Conservation (phyloP, 2,329 filamentous ascomycete species). For the Aspergillus sp. region DNA sequence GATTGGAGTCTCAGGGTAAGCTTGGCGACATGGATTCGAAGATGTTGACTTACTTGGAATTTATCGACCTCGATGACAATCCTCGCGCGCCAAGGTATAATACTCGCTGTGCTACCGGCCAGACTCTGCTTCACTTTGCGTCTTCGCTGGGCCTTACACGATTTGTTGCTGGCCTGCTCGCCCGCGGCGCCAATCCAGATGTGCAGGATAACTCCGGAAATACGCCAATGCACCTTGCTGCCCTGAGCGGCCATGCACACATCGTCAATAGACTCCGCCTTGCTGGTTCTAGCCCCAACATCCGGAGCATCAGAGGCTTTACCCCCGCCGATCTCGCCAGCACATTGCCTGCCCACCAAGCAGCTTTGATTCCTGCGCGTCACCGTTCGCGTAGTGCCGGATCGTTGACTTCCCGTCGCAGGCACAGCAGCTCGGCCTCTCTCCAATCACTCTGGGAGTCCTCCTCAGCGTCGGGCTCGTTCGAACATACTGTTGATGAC, state of each 20-base stretch:
- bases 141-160: conserved; percentile 72
- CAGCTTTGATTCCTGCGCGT: conserved; percentile 61
- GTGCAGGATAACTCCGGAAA: conserved; percentile 75
- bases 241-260: conserved; percentile 71
- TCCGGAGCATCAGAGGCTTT: conserved; percentile 68
- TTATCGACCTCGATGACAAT: conserved; percentile 76
- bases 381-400: conserved; percentile 65
- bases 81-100: conserved; percentile 68
- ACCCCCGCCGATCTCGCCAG: conserved; percentile 70
- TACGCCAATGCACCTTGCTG: conserved; percentile 78
- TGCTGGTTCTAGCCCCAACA: conserved; percentile 68
- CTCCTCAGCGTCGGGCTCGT: conserved; percentile 46
- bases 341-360: conserved; percentile 63
- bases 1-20: conserved; percentile 44
- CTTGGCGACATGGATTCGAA: conserved; percentile 62
- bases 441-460: conserved; percentile 67
- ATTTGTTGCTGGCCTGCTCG: conserved; percentile 74
- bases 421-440: conserved; percentile 64
- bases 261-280: conserved; percentile 74
- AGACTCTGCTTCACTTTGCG: conserved; percentile 79
- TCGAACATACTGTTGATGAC: conserved; percentile 44
- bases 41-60: conserved; percentile 72
- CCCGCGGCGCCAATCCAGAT: conserved; percentile 74
- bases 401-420: conserved; percentile 55
- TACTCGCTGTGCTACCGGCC: conserved; percentile 63